Evolutionary conservation across 176 grass and related monocot species (phyloP).

Genomic region (Phoenix dactylifera): DNA sequence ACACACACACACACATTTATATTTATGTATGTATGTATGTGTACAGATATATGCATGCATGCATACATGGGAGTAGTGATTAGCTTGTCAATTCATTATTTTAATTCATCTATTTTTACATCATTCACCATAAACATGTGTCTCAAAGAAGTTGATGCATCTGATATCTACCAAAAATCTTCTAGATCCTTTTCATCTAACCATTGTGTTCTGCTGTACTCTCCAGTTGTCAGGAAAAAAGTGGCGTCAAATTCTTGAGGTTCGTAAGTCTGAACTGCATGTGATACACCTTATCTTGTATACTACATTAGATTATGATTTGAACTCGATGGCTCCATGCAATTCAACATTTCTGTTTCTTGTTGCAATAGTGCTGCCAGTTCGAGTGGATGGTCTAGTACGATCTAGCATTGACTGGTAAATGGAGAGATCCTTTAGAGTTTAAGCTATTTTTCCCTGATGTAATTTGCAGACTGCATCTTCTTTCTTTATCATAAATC

Average conservation of each 20-base stretch:
- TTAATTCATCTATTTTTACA: no score
- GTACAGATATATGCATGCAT: no score
- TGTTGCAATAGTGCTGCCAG: not conserved
- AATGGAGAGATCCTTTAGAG: not conserved
- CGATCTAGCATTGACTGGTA: not conserved
- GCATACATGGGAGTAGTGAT: no score
- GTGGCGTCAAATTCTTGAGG: slow-evolving; percentile 79
- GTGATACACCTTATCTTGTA: not conserved
- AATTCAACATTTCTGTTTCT: no score
- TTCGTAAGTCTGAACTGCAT: slow-evolving; percentile 19
- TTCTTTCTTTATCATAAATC: not conserved
- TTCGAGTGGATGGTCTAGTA: not conserved
- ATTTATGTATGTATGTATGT: no score
- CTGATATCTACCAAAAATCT: no score
- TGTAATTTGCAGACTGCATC: not conserved
- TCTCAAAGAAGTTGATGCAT: no score
- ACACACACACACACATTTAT: no score
- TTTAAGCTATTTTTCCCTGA: slow-evolving; percentile 5
- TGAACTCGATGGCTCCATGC: no score
- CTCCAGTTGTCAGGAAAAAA: slow-evolving; percentile 60
- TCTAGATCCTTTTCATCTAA: not conserved
- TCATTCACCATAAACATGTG: no score
- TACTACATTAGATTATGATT: no score
- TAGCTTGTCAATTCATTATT: no score
- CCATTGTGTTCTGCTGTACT: slow-evolving; percentile 23